Percentiles rank a stretch among this genome's conserved stretches.
phyloP scores from a whole-genome alignment of 345 rosid species.

The Gossypium australe region DNA sequence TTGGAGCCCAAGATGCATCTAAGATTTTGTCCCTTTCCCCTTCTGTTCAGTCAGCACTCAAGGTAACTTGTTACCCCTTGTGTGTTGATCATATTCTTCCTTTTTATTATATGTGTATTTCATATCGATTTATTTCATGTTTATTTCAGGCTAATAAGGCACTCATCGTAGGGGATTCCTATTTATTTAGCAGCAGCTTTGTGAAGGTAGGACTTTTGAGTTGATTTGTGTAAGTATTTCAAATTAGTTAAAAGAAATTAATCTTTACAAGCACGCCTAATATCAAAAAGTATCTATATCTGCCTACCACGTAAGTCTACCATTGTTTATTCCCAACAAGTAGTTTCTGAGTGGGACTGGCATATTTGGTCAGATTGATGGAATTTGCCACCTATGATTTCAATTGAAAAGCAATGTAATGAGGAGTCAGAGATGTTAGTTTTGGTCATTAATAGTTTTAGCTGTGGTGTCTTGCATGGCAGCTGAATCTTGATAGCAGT shows the following conservation, averaged over 20 bases:
- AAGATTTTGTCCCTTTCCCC: conserved; percentile 70
- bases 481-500: background rate
- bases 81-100: background rate
- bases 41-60: conserved; percentile 61
- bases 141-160: conserved; percentile 62
- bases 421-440: background rate
- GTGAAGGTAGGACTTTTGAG: conserved; percentile 53
- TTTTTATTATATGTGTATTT: conserved; percentile 7
- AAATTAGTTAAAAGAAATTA: background rate
- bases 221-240: background rate
- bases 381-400: background rate
- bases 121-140: conserved; percentile 11
- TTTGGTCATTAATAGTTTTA: background rate
- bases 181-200: conserved; percentile 67
- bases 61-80: conserved; percentile 41
- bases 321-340: background rate
- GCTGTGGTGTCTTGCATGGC: background rate
- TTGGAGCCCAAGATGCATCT: conserved; percentile 68
- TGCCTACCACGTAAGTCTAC: background rate
- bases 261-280: background rate
- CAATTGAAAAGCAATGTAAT: background rate
- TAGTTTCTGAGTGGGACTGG: background rate
- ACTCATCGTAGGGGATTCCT: conserved; percentile 65
- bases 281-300: background rate
- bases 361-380: background rate